These are phyloP conservation scores for Globisporangium carolinianum DNA, from an alignment of 352 stramenopile species.

Conservation along the genomic window DNA sequence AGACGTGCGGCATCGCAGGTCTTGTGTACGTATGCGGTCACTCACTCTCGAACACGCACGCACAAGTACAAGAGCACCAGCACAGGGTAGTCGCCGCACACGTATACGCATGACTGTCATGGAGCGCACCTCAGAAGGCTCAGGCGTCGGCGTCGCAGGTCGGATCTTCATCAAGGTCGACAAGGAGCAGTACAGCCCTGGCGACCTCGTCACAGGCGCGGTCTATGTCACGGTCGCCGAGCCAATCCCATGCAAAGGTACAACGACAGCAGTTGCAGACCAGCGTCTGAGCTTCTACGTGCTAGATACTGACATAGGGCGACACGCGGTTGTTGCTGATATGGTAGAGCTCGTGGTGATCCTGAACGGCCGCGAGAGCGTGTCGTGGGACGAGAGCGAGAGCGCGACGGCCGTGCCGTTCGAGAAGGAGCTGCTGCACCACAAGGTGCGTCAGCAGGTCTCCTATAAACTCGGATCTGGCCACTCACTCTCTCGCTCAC, in stretches of 20 bases:
- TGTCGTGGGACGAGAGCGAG: constrained; percentile 16
- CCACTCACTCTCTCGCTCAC: background rate
- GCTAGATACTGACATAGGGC: no score
- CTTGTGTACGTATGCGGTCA: no score
- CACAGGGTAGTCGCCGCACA: no score
- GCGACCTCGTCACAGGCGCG: constrained; percentile 8
- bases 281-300: no score
- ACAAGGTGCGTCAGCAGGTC: constrained; percentile 4
- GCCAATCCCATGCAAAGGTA: constrained; percentile 10
- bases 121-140: constrained; percentile 13
- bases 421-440: constrained; percentile 11
- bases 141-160: constrained; percentile 10
- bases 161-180: constrained; percentile 14
- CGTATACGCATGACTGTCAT: background rate
- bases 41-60: no score
- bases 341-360: constrained; percentile 10
- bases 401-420: constrained; percentile 4
- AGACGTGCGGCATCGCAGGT: no score
- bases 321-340: no score
- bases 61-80: no score
- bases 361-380: constrained; percentile 8
- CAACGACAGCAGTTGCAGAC: background rate
- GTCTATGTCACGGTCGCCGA: constrained; percentile 11
- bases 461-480: background rate
- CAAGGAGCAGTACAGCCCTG: constrained; percentile 13